A percentile compares a stretch with the other conserved stretches of the same genome.
Evolutionary conservation across 345 rosid genomes (phyloP).

Genomic region (Orychophragmus violaceus): DNA sequence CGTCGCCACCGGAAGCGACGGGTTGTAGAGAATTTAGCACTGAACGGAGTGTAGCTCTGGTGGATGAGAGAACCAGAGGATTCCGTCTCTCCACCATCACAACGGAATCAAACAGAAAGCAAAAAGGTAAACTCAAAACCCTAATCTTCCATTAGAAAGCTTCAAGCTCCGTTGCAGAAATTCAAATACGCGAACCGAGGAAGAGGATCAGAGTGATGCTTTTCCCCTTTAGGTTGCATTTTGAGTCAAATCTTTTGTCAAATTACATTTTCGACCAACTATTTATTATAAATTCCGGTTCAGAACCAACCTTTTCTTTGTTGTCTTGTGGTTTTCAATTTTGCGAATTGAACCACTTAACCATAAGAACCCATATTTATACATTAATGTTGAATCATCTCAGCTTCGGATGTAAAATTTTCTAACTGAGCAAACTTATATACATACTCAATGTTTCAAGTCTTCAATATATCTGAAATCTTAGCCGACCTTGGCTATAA

Average conservation of each 20-base stretch:
- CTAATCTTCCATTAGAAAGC: neutral
- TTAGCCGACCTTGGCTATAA: no score
- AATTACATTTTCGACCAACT: neutral
- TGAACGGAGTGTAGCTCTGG: constrained; percentile 58
- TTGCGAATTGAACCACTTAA: no score
- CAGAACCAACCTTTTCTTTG: neutral
- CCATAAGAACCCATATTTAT: no score
- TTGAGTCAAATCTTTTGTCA: neutral
- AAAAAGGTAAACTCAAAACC: neutral
- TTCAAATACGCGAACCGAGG: constrained; percentile 29
- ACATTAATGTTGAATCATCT: no score
- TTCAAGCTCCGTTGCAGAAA: neutral
- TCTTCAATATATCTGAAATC: no score
- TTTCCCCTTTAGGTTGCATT: no score
- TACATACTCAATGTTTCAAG: no score
- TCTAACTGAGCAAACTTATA: no score
- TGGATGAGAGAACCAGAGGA: constrained; percentile 79
- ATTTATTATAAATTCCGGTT: neutral
- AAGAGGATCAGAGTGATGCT: constrained; percentile 9
- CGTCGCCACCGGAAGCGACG: constrained; percentile 12
- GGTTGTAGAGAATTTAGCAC: constrained; percentile 40
- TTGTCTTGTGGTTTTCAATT: no score
- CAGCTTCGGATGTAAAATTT: no score
- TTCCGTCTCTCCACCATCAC: constrained; percentile 63
- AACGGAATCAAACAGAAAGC: constrained; percentile 1